Base-by-base conservation (phyloP, 2,329 filamentous ascomycete genomes). In the Diaporthe velutina region DNA sequence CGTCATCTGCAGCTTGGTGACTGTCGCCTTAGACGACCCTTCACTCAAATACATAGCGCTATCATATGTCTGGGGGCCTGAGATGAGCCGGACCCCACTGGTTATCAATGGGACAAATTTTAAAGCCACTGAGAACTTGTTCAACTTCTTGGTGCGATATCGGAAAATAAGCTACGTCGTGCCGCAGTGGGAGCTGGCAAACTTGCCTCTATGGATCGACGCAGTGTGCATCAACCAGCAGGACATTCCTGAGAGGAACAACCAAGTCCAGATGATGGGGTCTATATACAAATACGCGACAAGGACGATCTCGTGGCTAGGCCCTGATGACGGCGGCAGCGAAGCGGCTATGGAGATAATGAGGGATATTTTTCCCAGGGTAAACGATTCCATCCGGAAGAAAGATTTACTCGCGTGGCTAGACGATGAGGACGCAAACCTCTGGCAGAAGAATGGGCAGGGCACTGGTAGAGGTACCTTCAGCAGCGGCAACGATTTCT, bases 201-300 rank as follows among this genome's bases (percentile, higher is more conserved):
- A 52, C n/a, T 12, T 67, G 55, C 73, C 75, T 33, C n/a, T 78
- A 15, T 93, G 91, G 64, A 67, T 67, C 45, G 64, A 67, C 9
- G 64, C 64, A 52, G 64, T 67, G 17, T 67, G 64, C 19, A 67
- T 67, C 30, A 67, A 67, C 33, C 64, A 67, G 19, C 45, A 67
- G 1, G 64, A 67, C 30, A 28, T 67, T 25, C 64, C 30, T 19
- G 64, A 67, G 45, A 67, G 64, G 30, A 67, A 52, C 19, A 67
- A 22, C 45, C 64, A 67, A 38, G 64, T 67, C 45, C 64, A 54
- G 30, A 52, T 67, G 45, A 67, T 67, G 64, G 64, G 64, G 0
- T 52, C 64, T 3, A 67, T 52, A 25, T 67, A 67, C 30, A 30
- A 17, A 67, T 52, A 30, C 22, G 64, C 64, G 9, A 28, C 12